These are phyloP conservation scores for Mycoemilia scoparia DNA, from an alignment of 192 early-diverging fungal species.

Conservation along the genomic window DNA sequence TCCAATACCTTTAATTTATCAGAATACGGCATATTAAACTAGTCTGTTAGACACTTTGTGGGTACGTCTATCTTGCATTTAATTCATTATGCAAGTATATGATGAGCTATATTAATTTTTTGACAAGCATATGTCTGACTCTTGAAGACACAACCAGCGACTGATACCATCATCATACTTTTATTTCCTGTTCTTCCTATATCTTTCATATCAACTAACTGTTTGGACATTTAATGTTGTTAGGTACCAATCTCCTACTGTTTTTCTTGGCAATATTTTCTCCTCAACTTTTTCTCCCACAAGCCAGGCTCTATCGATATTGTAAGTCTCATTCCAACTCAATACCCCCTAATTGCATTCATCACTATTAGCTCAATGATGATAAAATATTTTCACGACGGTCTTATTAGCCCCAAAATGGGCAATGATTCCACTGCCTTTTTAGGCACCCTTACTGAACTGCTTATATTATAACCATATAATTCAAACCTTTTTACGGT, in stretches of 20 bases:
- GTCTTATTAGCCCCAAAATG: too few species aligned
- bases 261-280: background rate
- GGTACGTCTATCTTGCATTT: background rate
- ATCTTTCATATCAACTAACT: constrained; percentile 22
- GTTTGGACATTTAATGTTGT: constrained; percentile 22
- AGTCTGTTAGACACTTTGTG: background rate
- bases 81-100: constrained; percentile 12
- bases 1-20: constrained; percentile 1
- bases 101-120: constrained; percentile 30
- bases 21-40: background rate
- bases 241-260: background rate
- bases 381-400: constrained; percentile 33
- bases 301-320: constrained; percentile 1
- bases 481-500: too few species aligned
- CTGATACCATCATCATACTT: too few species aligned
- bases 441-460: too few species aligned
- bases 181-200: too few species aligned
- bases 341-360: too few species aligned
- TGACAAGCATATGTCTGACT: constrained; percentile 47
- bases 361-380: constrained; percentile 15
- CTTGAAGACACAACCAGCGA: too few species aligned
- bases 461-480: too few species aligned
- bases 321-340: constrained; percentile 2
- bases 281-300: background rate
- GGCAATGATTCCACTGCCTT: too few species aligned